phyloP scores from a whole-genome alignment of 176 grass and related monocot genomes.

The Eragrostis curvula region DNA sequence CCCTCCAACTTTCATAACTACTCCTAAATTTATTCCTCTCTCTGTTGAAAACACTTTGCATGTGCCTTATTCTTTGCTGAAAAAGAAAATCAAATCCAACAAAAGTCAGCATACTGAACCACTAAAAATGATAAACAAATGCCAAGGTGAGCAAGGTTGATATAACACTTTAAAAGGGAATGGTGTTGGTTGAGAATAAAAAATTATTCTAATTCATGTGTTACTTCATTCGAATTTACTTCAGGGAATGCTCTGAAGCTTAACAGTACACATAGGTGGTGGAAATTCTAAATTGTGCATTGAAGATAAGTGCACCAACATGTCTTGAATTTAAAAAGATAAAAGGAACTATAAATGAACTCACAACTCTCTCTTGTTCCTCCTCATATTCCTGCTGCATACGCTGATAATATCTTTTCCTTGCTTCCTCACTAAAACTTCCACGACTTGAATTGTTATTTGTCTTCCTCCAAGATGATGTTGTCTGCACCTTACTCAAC shows the following conservation, averaged over 20 bases:
- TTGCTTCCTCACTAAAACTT: constrained; percentile 71
- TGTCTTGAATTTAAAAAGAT: background rate
- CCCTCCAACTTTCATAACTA: constrained; percentile 84
- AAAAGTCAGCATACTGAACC: constrained; percentile 28
- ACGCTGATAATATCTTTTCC: constrained; percentile 73
- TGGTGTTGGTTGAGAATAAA: background rate
- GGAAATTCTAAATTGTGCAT: background rate
- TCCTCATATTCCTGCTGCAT: constrained; percentile 89
- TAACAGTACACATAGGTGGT: constrained; percentile 6
- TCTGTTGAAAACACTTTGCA: constrained; percentile 99
- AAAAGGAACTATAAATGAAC: constrained; percentile 41
- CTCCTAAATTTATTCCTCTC: constrained; percentile 84
- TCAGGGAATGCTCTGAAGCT: background rate
- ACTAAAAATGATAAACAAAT: constrained; percentile 17
- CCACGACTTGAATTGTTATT: constrained; percentile 45
- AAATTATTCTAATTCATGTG: background rate
- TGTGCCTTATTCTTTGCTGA: constrained; percentile 89
- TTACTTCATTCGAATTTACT: constrained; percentile 24
- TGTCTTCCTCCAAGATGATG: constrained; percentile 64
- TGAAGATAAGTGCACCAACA: constrained; percentile 26
- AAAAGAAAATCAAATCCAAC: constrained; percentile 27
- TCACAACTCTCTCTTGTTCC: constrained; percentile 87
- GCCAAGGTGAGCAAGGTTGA: background rate
- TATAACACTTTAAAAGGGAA: background rate
- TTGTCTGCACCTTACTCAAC: constrained; percentile 63